Percentiles rank a stretch among this genome's conserved stretches.
phyloP scores from a whole-genome alignment of 768 basidiomycete genomes.

The Rhodosporidiobolus sp. region DNA sequence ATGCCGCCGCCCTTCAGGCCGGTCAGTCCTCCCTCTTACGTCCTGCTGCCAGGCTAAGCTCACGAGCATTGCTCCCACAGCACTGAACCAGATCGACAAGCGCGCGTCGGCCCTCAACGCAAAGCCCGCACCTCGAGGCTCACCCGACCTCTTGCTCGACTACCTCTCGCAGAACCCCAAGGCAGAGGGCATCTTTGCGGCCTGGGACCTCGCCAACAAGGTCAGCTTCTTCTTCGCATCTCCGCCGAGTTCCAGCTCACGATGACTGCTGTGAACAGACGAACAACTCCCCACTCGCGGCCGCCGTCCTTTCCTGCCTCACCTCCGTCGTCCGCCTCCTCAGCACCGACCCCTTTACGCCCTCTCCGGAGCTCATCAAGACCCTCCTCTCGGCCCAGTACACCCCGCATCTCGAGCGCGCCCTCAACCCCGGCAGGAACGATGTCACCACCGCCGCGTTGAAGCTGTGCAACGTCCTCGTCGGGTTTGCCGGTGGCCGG shows the following conservation, averaged over 20 bases:
- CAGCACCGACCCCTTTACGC: slow-evolving; percentile 37
- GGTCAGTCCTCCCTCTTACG: background rate
- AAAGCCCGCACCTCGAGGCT: slow-evolving; percentile 12
- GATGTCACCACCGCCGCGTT: slow-evolving; percentile 37
- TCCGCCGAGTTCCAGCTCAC: too few relatives aligned
- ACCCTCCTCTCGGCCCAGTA: slow-evolving; percentile 30
- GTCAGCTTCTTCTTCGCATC: background rate
- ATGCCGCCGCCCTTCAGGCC: slow-evolving; percentile 11
- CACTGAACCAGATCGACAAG: slow-evolving; percentile 34
- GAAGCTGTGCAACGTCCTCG: slow-evolving; percentile 34
- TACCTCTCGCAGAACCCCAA: slow-evolving; percentile 30
- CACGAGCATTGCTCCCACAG: background rate
- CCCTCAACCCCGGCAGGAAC: slow-evolving; percentile 38
- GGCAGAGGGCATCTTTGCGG: slow-evolving; percentile 31
- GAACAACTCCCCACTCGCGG: slow-evolving; percentile 37
- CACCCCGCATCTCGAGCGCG: slow-evolving; percentile 31
- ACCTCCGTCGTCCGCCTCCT: slow-evolving; percentile 36
- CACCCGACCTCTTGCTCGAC: slow-evolving; percentile 33
- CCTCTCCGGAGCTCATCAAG: slow-evolving; percentile 35
- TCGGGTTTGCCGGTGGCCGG: slow-evolving; percentile 32
- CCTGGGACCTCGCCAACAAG: slow-evolving; percentile 40
- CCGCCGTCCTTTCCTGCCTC: slow-evolving; percentile 34
- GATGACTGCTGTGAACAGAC: background rate
- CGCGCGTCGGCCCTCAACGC: slow-evolving; percentile 20
- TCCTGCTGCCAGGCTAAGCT: background rate